phyloP scores from a whole-genome alignment of 441 rosid species.

The Populus hybrid region DNA sequence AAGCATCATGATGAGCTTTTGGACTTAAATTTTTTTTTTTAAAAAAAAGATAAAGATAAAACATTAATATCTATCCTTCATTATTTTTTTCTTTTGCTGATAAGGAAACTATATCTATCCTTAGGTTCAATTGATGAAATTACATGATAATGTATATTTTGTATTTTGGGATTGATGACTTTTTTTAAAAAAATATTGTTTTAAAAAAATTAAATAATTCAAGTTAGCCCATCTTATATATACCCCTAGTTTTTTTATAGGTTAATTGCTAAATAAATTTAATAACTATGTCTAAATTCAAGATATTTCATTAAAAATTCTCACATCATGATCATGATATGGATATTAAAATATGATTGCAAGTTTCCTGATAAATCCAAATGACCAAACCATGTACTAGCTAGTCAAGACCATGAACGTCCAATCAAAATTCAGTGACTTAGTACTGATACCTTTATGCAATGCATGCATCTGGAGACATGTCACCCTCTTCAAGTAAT shows the following conservation, averaged over 20 bases:
- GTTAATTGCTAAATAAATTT: not conserved
- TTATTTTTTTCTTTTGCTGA: not conserved
- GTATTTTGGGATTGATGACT: not conserved
- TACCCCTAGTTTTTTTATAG: not conserved
- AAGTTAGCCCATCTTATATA: too few species aligned
- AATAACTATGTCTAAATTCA: too few species aligned
- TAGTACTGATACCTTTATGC: not conserved
- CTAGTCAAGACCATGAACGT: too few species aligned
- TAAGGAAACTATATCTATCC: not conserved
- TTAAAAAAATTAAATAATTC: too few species aligned
- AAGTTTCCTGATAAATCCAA: not conserved
- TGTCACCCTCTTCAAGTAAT: not conserved
- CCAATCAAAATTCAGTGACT: not conserved
- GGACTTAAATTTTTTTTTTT: too few species aligned
- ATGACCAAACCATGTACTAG: too few species aligned
- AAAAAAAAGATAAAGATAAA: too few species aligned
- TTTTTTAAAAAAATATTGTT: too few species aligned
- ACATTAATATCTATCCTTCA: too few species aligned
- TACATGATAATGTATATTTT: too few species aligned
- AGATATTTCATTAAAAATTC: not conserved
- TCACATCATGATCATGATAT: too few species aligned
- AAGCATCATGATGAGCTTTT: slow-evolving; percentile 14
- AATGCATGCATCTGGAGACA: not conserved
- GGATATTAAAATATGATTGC: too few species aligned
- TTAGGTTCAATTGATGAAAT: not conserved